A percentile compares a stretch with the other conserved stretches of the same genome.
Evolutionary conservation across 441 rosid species (phyloP).

Genomic region (Kokia cookei): DNA sequence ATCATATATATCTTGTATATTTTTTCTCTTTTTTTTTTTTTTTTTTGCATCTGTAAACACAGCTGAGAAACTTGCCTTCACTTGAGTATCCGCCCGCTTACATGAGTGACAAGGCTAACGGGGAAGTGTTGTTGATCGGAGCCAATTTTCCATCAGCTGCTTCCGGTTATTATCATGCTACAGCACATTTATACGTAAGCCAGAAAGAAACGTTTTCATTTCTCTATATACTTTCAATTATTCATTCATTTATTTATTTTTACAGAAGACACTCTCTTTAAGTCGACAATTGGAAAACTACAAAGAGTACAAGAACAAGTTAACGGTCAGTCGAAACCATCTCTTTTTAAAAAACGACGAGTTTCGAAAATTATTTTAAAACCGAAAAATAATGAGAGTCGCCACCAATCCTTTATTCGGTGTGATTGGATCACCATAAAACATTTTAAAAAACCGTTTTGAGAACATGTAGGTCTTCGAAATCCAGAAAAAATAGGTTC

Average conservation of each 20-base stretch:
- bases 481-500: too few species aligned
- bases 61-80: constrained; percentile 61
- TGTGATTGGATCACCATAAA: too few species aligned
- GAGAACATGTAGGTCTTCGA: too few species aligned
- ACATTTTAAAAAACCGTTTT: too few species aligned
- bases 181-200: constrained; percentile 50
- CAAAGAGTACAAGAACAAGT: constrained; percentile 33
- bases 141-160: constrained; percentile 68
- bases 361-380: too few species aligned
- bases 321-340: too few species aligned
- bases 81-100: constrained; percentile 54
- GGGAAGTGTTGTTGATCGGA: constrained; percentile 43
- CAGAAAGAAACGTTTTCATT: not conserved
- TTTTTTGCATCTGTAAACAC: not conserved
- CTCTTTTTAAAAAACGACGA: too few species aligned
- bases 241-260: not conserved
- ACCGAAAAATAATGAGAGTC: too few species aligned
- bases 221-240: not conserved
- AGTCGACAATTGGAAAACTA: constrained; percentile 43
- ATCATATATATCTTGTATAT: not conserved
- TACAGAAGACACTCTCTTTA: constrained; percentile 44
- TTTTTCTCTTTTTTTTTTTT: not conserved
- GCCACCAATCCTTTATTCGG: too few species aligned
- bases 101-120: constrained; percentile 37
- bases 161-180: constrained; percentile 54